Percentiles rank a stretch among this genome's conserved stretches.
Evolutionary conservation across 208 protist genomes (phyloP).

Genomic region (Angomonas ambiguus): DNA sequence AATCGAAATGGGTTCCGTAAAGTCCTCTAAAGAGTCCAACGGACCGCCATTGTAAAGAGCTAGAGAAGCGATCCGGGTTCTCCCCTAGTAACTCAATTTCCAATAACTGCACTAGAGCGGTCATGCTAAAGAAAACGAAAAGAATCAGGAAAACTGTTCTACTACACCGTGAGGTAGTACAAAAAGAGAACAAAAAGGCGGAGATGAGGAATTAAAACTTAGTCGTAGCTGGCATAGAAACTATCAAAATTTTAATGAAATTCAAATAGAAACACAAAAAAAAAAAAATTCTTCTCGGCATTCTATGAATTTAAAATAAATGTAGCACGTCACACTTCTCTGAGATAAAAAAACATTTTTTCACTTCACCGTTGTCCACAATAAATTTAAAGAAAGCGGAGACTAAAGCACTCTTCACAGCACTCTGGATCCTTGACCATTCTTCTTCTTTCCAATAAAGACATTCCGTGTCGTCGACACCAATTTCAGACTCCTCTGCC

Average conservation of each 20-base stretch:
- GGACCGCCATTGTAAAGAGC: slow-evolving; percentile 72
- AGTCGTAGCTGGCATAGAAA: neutral
- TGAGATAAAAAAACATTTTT: slow-evolving; percentile 5
- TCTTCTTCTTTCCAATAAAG: neutral
- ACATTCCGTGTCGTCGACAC: too few relatives aligned
- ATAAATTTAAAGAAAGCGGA: slow-evolving; percentile 9
- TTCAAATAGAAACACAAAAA: neutral
- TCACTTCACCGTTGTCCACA: neutral
- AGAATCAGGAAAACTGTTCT: too few relatives aligned
- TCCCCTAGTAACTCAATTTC: slow-evolving; percentile 80
- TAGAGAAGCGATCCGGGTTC: slow-evolving; percentile 68
- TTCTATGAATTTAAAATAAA: slow-evolving; percentile 1
- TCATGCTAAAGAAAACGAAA: slow-evolving; percentile 19
- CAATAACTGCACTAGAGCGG: slow-evolving; percentile 79
- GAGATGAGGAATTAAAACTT: too few relatives aligned
- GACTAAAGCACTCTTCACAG: slow-evolving; percentile 16
- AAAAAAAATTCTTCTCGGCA: neutral
- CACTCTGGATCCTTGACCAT: neutral
- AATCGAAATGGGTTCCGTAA: slow-evolving; percentile 92
- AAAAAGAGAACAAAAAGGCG: slow-evolving; percentile 10
- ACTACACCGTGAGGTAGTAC: slow-evolving; percentile 10
- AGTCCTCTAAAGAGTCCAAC: slow-evolving; percentile 49
- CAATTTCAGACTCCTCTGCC: neutral
- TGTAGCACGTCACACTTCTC: neutral
- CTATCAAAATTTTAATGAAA: neutral